Evolutionary conservation across 305 asterid genomes (phyloP).

Genomic region (Fraxinus velutina): DNA sequence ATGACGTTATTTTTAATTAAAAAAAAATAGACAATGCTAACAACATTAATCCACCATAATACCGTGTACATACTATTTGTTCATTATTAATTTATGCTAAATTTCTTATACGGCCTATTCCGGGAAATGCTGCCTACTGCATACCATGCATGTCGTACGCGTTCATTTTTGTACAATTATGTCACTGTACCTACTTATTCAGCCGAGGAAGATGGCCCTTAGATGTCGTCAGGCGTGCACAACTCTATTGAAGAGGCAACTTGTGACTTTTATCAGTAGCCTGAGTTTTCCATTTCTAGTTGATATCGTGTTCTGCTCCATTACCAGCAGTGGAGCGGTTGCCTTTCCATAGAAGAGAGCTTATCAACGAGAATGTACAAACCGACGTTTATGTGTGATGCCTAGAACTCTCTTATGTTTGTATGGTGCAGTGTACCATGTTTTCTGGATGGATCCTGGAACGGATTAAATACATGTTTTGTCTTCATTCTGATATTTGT

Average conservation of each 20-base stretch:
- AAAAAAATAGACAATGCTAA: not conserved
- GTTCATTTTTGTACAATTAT: not conserved
- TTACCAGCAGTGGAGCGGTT: not conserved
- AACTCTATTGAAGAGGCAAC: constrained; percentile 8
- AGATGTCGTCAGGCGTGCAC: constrained; percentile 12
- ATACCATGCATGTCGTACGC: not conserved
- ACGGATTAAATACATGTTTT: not conserved
- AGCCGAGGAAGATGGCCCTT: constrained; percentile 52
- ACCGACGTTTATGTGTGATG: not conserved
- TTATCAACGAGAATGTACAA: not conserved
- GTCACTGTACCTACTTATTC: constrained; percentile 10
- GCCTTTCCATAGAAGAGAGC: not conserved
- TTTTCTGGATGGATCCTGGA: not conserved
- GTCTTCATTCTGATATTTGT: not conserved
- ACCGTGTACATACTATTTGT: not conserved
- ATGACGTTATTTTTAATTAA: not conserved
- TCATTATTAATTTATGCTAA: not conserved
- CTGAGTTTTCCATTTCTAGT: not conserved
- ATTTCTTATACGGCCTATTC: not conserved
- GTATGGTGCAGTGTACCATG: not conserved
- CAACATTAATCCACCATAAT: not conserved
- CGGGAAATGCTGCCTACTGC: not conserved
- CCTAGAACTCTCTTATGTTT: not conserved
- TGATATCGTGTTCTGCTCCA: constrained; percentile 6
- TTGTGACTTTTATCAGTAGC: not conserved